Evolutionary conservation across 1,139 yeast genomes (phyloP).

Genomic region (Meyerozyma guilliermondii): DNA sequence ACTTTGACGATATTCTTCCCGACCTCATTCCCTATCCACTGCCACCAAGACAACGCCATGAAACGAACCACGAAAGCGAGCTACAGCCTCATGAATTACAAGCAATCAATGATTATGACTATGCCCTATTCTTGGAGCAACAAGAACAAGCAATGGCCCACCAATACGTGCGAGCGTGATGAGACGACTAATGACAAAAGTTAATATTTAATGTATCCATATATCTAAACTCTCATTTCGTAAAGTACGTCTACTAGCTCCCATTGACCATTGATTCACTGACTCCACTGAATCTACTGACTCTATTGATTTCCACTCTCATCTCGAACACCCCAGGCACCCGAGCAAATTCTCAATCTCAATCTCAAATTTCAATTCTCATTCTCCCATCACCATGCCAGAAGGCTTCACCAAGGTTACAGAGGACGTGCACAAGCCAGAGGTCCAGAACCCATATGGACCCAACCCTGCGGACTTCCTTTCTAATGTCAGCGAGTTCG

Average conservation of each 20-base stretch:
- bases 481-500: conserved; percentile 85
- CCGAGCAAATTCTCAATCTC: background rate
- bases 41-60: conserved; percentile 1
- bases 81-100: background rate
- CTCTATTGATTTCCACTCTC: too few species aligned
- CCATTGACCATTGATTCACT: too few species aligned
- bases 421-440: conserved; percentile 33
- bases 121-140: conserved; percentile 8
- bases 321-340: background rate
- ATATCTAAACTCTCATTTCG: too few species aligned
- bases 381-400: conserved; percentile 9
- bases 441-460: conserved; percentile 71
- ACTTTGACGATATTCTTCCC: conserved; percentile 32
- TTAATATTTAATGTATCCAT: too few species aligned
- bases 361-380: conserved; percentile 13
- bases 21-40: conserved; percentile 15
- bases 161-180: background rate
- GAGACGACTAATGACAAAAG: background rate
- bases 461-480: conserved; percentile 91
- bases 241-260: too few species aligned
- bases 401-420: conserved; percentile 44
- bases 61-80: background rate
- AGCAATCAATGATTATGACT: conserved; percentile 3
- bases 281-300: too few species aligned
- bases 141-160: background rate